These are phyloP conservation scores for Populus hybrid DNA, from an alignment of 441 rosid species.

Conservation along the genomic window DNA sequence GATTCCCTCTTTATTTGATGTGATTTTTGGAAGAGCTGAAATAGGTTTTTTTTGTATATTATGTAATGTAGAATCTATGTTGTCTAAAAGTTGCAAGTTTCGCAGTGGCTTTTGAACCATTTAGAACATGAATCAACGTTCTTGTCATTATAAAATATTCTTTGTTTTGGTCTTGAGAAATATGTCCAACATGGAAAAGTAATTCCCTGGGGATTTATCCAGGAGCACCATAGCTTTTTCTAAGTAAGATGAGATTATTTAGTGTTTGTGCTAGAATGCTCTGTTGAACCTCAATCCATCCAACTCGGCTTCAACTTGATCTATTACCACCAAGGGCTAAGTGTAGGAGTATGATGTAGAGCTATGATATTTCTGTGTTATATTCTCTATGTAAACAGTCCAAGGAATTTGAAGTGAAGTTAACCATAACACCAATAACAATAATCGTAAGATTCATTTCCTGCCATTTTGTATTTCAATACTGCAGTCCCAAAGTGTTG, in stretches of 20 bases:
- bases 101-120: neutral
- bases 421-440: neutral
- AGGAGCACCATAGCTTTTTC: neutral
- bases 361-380: neutral
- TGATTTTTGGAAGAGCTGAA: neutral
- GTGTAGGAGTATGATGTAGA: neutral
- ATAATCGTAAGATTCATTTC: neutral
- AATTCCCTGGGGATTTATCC: neutral
- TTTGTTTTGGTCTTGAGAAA: neutral
- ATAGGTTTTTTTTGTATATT: neutral
- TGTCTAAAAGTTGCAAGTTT: neutral
- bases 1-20: conserved; percentile 1
- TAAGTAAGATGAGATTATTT: neutral
- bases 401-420: neutral
- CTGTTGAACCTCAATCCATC: neutral
- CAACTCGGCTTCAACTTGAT: neutral
- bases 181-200: neutral
- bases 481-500: neutral
- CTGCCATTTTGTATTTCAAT: neutral
- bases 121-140: neutral
- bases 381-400: neutral
- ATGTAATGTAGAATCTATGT: neutral
- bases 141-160: neutral
- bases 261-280: neutral
- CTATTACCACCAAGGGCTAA: neutral